Conservation (phyloP, 2,329 filamentous ascomycete genomes). For the Aspergillus fructus region DNA sequence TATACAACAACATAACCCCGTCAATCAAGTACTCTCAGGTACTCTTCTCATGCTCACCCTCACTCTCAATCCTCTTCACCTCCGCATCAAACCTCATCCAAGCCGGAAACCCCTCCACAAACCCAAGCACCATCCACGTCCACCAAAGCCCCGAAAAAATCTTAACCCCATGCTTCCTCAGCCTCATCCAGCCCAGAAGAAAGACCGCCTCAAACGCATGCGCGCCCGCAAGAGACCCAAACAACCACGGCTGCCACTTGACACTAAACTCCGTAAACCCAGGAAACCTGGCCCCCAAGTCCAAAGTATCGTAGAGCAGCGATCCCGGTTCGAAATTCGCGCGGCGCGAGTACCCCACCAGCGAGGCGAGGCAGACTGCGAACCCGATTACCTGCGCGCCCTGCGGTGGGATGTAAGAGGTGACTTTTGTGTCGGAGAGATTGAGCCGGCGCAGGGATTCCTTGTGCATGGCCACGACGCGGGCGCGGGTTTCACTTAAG, state of each 20-base stretch:
- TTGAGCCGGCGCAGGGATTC: constrained; percentile 61
- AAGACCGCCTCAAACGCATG: constrained; percentile 64
- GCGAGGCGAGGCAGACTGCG: constrained; percentile 54
- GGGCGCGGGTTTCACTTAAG: constrained; percentile 65
- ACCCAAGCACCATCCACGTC: constrained; percentile 52
- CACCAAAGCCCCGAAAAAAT: constrained; percentile 51
- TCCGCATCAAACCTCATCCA: constrained; percentile 48
- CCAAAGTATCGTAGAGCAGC: constrained; percentile 49
- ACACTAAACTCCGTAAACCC: constrained; percentile 59
- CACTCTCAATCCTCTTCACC: constrained; percentile 41
- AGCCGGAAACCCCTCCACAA: constrained; percentile 54
- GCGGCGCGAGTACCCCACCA: constrained; percentile 51
- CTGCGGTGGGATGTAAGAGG: constrained; percentile 52
- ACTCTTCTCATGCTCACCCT: constrained; percentile 29
- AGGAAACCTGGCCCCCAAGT: constrained; percentile 50
- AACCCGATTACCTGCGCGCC: constrained; percentile 57
- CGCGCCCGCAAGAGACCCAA: constrained; percentile 59
- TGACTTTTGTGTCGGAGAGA: constrained; percentile 56
- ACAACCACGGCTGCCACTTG: constrained; percentile 59
- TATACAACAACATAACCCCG: not conserved
- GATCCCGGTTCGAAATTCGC: constrained; percentile 56
- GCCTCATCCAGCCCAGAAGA: constrained; percentile 44
- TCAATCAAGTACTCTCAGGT: constrained; percentile 11
- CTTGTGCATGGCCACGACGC: constrained; percentile 71
- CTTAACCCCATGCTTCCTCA: constrained; percentile 54